Conservation (phyloP, 768 basidiomycete species). For the Vararia minispora region DNA sequence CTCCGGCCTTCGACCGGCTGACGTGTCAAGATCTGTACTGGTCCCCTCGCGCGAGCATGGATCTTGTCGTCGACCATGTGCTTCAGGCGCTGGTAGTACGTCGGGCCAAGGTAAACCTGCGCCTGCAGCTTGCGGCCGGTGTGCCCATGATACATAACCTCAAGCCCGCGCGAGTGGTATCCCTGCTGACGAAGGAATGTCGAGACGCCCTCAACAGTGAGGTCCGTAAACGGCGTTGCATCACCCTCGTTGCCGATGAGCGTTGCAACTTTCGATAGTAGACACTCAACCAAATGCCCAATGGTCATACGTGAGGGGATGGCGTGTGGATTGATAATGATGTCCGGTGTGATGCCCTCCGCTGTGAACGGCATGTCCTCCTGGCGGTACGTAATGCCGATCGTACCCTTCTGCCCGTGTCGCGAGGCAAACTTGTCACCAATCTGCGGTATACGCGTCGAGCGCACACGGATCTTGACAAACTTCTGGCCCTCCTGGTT, state of each 20-base stretch:
- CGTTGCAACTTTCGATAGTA: conserved; percentile 92
- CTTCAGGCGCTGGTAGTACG: conserved; percentile 97
- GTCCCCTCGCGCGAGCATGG: conserved; percentile 93
- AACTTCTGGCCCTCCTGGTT: conserved; percentile 96
- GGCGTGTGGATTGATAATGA: conserved; percentile 98
- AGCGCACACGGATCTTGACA: conserved; percentile 93
- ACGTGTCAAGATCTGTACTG: conserved; percentile 93
- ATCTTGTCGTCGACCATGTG: conserved; percentile 99
- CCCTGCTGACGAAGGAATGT: conserved; percentile 77
- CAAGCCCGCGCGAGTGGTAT: conserved; percentile 94
- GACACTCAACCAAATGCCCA: conserved; percentile 97
- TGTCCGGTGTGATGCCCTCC: conserved; percentile 93
- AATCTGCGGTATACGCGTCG: conserved; percentile 93
- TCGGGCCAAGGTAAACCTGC: conserved; percentile 96
- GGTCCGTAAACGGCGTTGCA: conserved; percentile 95
- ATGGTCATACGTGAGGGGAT: conserved; percentile 99
- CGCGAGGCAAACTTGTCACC: conserved; percentile 99
- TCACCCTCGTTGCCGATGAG: conserved; percentile 96
- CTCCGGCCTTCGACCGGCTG: conserved; percentile 98
- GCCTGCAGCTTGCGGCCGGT: conserved; percentile 97
- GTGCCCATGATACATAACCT: conserved; percentile 98
- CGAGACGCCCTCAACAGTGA: conserved; percentile 99
- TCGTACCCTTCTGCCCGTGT: conserved; percentile 99
- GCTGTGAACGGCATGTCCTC: conserved; percentile 99
- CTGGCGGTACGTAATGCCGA: conserved; percentile 98